A percentile compares a stretch with the other conserved stretches of the same genome.
Evolutionary conservation across 495 filamentous ascomycete species (phyloP).

Genomic region (Rostrohypoxylon terebratum): DNA sequence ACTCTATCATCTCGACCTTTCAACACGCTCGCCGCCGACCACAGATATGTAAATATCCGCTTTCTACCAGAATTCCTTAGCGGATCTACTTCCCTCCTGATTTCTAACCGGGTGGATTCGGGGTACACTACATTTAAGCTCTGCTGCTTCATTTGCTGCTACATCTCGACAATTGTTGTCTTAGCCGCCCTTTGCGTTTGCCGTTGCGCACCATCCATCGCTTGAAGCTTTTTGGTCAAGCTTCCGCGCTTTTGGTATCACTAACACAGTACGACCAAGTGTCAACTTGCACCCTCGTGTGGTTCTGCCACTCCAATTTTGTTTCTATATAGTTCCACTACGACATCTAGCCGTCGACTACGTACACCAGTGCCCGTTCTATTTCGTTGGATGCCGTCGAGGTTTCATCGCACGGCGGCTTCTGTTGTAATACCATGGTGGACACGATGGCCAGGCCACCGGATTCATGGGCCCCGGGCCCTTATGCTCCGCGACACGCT

Average conservation of each 20-base stretch:
- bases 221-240: constrained; percentile 17
- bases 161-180: constrained; percentile 38
- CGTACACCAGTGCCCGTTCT: constrained; percentile 27
- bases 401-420: constrained; percentile 52
- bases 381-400: constrained; percentile 53
- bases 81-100: constrained; percentile 25
- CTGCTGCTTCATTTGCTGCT: constrained; percentile 21
- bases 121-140: constrained; percentile 27
- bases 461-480: constrained; percentile 55
- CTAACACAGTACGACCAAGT: constrained; percentile 27
- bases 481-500: constrained; percentile 54
- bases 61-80: constrained; percentile 33
- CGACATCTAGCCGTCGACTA: constrained; percentile 26
- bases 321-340: constrained; percentile 43
- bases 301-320: constrained; percentile 13
- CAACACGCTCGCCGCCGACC: constrained; percentile 33
- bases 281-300: constrained; percentile 27
- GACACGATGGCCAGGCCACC: constrained; percentile 62
- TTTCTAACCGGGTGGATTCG: constrained; percentile 39
- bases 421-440: constrained; percentile 59
- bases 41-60: constrained; percentile 47
- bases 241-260: constrained; percentile 31
- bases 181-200: constrained; percentile 28
- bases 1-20: constrained; percentile 38
- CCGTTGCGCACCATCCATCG: constrained; percentile 12